Evolutionary conservation across 345 rosid genomes (phyloP).

Genomic region (Viola odorata): DNA sequence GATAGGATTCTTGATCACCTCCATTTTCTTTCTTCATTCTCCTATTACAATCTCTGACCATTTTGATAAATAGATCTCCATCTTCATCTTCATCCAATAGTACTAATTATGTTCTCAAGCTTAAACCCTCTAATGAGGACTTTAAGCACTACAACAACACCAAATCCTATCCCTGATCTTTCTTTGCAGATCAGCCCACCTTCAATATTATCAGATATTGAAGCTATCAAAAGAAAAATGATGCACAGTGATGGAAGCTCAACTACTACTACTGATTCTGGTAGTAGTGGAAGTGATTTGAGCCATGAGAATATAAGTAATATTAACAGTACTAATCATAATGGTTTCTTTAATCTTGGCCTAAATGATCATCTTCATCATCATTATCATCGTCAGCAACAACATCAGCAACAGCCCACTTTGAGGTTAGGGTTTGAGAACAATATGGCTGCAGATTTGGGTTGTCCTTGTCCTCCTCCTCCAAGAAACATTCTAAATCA

Average conservation of each 20-base stretch:
- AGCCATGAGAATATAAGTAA: slow-evolving; percentile 57
- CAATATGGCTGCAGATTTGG: slow-evolving; percentile 21
- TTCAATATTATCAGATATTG: slow-evolving; percentile 19
- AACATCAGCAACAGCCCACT: slow-evolving; percentile 21
- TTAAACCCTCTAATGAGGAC: slow-evolving; percentile 27
- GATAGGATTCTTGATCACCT: slow-evolving; percentile 22
- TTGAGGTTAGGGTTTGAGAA: slow-evolving; percentile 65
- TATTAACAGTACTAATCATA: slow-evolving; percentile 13
- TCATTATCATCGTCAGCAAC: too few species aligned
- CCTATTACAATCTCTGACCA: slow-evolving; percentile 22
- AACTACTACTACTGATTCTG: slow-evolving; percentile 58
- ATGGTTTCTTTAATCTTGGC: too few species aligned
- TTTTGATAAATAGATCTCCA: slow-evolving; percentile 12
- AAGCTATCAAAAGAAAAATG: slow-evolving; percentile 19
- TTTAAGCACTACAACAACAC: too few species aligned
- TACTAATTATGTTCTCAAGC: slow-evolving; percentile 34
- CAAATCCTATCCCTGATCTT: slow-evolving; percentile 59
- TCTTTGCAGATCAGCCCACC: slow-evolving; percentile 91
- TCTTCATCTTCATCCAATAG: too few species aligned
- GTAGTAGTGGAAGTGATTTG: slow-evolving; percentile 63
- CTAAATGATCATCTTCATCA: too few species aligned
- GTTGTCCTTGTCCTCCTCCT: slow-evolving; percentile 6
- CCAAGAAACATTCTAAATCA: slow-evolving; percentile 21
- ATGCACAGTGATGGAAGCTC: slow-evolving; percentile 52
- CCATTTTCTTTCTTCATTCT: slow-evolving; percentile 8